phyloP scores from a whole-genome alignment of 2,329 filamentous ascomycete genomes.

The Aspergillus neoniger region DNA sequence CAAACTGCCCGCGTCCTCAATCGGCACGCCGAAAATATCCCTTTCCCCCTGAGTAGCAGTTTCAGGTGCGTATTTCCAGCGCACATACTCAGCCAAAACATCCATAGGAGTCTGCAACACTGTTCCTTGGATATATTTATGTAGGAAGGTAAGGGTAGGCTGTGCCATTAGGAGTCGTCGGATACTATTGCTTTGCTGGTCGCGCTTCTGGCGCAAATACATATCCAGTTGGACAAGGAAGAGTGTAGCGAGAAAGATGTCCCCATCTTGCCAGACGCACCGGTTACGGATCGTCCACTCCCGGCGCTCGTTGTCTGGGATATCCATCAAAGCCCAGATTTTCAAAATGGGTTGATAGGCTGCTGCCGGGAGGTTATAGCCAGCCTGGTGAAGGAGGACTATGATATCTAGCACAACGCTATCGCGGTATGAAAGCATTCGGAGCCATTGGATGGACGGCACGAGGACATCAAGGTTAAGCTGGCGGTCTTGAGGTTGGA shows the following conservation, averaged over 20 bases:
- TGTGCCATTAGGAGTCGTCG: constrained; percentile 64
- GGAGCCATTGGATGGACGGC: constrained; percentile 67
- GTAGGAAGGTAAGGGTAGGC: constrained; percentile 58
- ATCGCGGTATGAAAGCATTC: constrained; percentile 65
- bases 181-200: constrained; percentile 52
- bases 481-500: not conserved
- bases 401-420: constrained; percentile 63
- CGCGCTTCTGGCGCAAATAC: constrained; percentile 63
- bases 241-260: constrained; percentile 63
- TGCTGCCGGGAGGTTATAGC: constrained; percentile 59
- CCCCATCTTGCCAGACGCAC: constrained; percentile 58
- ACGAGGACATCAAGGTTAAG: constrained; percentile 42
- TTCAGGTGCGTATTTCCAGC: constrained; percentile 55
- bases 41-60: constrained; percentile 22
- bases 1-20: constrained; percentile 54
- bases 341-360: constrained; percentile 56
- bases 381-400: constrained; percentile 59
- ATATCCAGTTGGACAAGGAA: constrained; percentile 74
- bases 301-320: constrained; percentile 59
- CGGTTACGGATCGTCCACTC: constrained; percentile 56
- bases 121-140: constrained; percentile 61
- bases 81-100: constrained; percentile 58
- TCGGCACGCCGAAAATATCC: constrained; percentile 55
- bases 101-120: constrained; percentile 54
- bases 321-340: constrained; percentile 73